These are phyloP conservation scores for Larix kaempferi DNA, from an alignment of 75 land plant species.

Conservation along the genomic window DNA sequence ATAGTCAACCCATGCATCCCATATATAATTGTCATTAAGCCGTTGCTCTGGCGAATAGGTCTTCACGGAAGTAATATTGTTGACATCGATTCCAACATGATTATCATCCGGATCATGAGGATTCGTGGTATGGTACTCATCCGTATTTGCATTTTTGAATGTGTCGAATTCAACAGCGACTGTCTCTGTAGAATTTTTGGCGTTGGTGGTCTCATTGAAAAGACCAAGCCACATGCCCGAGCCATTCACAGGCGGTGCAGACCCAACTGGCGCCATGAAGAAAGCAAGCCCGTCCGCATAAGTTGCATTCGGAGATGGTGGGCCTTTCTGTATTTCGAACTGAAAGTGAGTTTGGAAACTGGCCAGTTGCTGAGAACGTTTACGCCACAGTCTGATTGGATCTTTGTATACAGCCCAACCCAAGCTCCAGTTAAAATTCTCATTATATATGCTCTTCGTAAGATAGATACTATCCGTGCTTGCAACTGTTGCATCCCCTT, in stretches of 20 bases:
- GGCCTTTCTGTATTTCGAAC: neutral
- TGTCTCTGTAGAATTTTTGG: neutral
- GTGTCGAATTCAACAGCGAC: conserved; percentile 12
- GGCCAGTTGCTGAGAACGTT: neutral
- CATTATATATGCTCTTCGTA: neutral
- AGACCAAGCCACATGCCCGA: neutral
- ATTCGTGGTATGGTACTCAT: neutral
- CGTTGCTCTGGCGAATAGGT: neutral
- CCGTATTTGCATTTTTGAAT: neutral
- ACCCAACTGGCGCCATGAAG: neutral
- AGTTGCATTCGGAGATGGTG: neutral
- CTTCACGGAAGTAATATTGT: neutral
- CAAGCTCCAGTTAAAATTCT: neutral
- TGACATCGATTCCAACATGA: conserved; percentile 9
- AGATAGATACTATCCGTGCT: neutral
- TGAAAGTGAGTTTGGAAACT: neutral
- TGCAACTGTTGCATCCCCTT: neutral
- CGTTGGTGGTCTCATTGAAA: neutral
- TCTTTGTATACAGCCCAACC: neutral
- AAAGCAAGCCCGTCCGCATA: neutral
- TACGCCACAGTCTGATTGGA: neutral
- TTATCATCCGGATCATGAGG: neutral
- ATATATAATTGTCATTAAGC: neutral
- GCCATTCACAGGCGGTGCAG: neutral
- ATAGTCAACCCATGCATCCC: neutral